Conservation (phyloP, 23 red algal genomes). For the Agarophyton chilense region DNA sequence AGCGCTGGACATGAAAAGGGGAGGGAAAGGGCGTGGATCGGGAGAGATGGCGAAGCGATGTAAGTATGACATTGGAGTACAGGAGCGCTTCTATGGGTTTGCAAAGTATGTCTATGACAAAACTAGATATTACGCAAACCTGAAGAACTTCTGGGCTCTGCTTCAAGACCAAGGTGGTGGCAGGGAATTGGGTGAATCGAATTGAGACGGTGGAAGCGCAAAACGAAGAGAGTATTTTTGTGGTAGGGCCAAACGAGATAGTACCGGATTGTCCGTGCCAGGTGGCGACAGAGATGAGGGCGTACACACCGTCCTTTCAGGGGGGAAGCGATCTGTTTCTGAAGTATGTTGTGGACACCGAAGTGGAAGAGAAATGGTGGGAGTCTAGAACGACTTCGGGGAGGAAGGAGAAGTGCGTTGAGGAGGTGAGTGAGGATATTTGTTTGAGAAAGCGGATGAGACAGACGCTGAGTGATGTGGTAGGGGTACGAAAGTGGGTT, state of each 20-base stretch:
- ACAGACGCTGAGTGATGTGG: neutral
- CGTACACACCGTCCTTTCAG: neutral
- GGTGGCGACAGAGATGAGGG: neutral
- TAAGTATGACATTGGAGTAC: constrained; percentile 2
- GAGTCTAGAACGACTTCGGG: neutral
- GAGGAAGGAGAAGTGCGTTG: too few species aligned
- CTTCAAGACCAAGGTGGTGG: neutral
- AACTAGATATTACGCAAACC: neutral
- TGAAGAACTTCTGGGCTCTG: neutral
- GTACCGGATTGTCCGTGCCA: neutral
- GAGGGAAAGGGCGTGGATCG: too few species aligned
- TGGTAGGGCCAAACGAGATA: neutral
- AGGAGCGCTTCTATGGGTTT: neutral
- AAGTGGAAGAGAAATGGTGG: neutral
- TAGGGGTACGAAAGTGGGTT: neutral
- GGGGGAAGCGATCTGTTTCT: neutral
- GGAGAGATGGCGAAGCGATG: too few species aligned
- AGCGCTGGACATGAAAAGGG: too few species aligned
- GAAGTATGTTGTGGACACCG: neutral
- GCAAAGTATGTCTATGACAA: neutral
- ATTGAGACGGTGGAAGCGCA: neutral
- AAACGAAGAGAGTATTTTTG: neutral
- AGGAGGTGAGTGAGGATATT: too few species aligned
- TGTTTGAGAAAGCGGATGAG: too few species aligned
- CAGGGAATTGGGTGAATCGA: neutral